These are phyloP conservation scores for Brassica carinata DNA, from an alignment of 345 rosid species.

Conservation along the genomic window DNA sequence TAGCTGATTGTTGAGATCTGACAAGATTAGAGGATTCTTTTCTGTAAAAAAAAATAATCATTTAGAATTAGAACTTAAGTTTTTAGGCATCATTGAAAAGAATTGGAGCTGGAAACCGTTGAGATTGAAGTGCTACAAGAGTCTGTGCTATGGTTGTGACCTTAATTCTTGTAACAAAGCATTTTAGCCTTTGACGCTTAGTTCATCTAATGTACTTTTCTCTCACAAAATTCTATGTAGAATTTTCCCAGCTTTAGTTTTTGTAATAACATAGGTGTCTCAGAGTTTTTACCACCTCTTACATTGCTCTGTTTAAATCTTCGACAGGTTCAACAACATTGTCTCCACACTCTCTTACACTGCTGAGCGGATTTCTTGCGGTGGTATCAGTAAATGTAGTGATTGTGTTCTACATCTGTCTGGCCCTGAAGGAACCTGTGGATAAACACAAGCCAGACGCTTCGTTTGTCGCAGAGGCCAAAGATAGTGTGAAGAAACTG, in stretches of 20 bases:
- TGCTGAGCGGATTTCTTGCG: conserved; percentile 84
- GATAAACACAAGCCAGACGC: conserved; percentile 89
- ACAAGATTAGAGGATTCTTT: background rate
- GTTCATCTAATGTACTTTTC: background rate
- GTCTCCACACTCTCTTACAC: conserved; percentile 68
- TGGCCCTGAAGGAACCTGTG: conserved; percentile 86
- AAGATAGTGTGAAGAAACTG: conserved; percentile 64
- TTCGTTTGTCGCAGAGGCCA: conserved; percentile 68
- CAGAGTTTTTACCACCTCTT: background rate
- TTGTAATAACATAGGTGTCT: background rate
- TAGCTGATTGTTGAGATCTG: conserved; percentile 23
- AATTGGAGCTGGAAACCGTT: background rate
- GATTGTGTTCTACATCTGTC: conserved; percentile 78
- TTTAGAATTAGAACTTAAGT: background rate
- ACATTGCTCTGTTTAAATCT: conserved; percentile 18
- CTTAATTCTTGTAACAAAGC: background rate
- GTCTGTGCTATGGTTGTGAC: background rate
- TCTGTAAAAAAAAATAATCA: background rate
- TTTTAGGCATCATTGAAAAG: background rate
- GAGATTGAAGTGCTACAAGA: conserved; percentile 2
- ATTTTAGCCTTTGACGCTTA: conserved; percentile 8
- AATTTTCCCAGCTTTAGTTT: background rate
- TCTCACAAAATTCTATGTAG: background rate
- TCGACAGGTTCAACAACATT: conserved; percentile 61
- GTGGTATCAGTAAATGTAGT: conserved; percentile 87